Base-by-base conservation (phyloP, 2,329 filamentous ascomycete genomes). In the Lachnellula suecica region DNA sequence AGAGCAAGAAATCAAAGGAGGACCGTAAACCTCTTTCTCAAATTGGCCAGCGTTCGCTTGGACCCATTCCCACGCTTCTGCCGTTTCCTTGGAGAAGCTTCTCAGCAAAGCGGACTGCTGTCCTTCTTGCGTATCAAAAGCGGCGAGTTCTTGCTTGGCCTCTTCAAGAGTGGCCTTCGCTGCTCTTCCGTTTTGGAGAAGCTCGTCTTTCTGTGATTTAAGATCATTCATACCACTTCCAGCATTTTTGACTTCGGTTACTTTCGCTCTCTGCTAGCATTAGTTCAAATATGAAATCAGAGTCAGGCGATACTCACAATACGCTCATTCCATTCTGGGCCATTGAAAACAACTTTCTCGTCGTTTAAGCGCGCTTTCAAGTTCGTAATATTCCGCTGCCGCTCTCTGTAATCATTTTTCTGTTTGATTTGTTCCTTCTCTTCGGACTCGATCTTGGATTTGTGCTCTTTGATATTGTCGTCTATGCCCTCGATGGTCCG, bases 1-100 rank as follows among this genome's bases (percentile, higher is more conserved):
- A 1, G 81, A 82, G 64, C 86, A 89, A 46, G 79, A 79, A 29
- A 89, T 69, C 20, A 88, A 73, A 0, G 86, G 79, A 17, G 87
- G 87, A 0, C 83, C 85, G 62, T 79, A 84, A n/a, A 89, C 79
- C 34, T 79, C 72, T 29, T 80, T 76, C 58, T 82, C 76, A 57
- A 89, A 86, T 40, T 72, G 66, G 44, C 78, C 67, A 53, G 79
- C 79, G 66, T 99, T 84, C 2, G 83, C 69, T 64, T 89, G 80
- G 47, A 97, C 79, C 92, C 93, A 99, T 38, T 85, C 77, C 84
- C 90, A 96, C 2, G 85, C 91, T 59, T 67, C 74, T 10, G 80
- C 79, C 2, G 87, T 83, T 51, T 97, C 88, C 0, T 66, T 66
- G 10, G 85, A 87, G 0, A 79, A 15, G 5, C 67, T 76, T 47